Conservation (phyloP, 768 basidiomycete genomes). For the Macrocybe gigantea region DNA sequence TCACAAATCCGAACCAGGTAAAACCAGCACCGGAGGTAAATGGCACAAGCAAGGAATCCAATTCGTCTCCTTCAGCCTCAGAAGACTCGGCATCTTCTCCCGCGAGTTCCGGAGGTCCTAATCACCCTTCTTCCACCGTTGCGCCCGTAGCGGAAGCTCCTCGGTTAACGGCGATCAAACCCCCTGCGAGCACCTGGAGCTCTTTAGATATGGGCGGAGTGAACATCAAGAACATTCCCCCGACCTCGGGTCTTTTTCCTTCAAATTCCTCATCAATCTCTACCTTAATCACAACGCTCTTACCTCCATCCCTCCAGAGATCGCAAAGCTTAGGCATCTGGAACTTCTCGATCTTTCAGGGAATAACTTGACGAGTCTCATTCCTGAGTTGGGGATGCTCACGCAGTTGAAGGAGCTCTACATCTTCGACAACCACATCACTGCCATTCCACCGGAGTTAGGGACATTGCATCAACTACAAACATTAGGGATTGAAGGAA, state of each 20-base stretch:
- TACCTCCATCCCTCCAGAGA: slow-evolving; percentile 70
- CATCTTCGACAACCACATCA: slow-evolving; percentile 93
- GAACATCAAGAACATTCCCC: slow-evolving; percentile 84
- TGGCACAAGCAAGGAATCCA: slow-evolving; percentile 23
- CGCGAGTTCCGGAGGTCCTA: slow-evolving; percentile 22
- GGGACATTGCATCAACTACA: slow-evolving; percentile 90
- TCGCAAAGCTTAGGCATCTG: slow-evolving; percentile 78
- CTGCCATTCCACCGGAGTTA: slow-evolving; percentile 78
- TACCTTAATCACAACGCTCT: slow-evolving; percentile 96
- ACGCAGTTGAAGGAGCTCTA: slow-evolving; percentile 87
- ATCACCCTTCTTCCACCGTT: slow-evolving; percentile 73
- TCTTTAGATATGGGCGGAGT: slow-evolving; percentile 97
- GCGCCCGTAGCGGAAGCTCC: slow-evolving; percentile 67
- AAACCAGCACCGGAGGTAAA: slow-evolving; percentile 39
- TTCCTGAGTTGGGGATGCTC: slow-evolving; percentile 87
- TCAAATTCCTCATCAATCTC: slow-evolving; percentile 89
- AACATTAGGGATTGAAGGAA: slow-evolving; percentile 95
- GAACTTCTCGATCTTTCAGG: slow-evolving; percentile 89
- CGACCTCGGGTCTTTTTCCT: slow-evolving; percentile 68
- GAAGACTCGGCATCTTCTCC: slow-evolving; percentile 27
- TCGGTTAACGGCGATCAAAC: slow-evolving; percentile 56
- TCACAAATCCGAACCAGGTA: slow-evolving; percentile 81
- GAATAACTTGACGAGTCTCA: slow-evolving; percentile 73
- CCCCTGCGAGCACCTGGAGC: slow-evolving; percentile 78
- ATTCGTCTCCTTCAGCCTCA: slow-evolving; percentile 11